phyloP scores from a whole-genome alignment of 75 land plant genomes.

The Chamaecyparis obtusa region DNA sequence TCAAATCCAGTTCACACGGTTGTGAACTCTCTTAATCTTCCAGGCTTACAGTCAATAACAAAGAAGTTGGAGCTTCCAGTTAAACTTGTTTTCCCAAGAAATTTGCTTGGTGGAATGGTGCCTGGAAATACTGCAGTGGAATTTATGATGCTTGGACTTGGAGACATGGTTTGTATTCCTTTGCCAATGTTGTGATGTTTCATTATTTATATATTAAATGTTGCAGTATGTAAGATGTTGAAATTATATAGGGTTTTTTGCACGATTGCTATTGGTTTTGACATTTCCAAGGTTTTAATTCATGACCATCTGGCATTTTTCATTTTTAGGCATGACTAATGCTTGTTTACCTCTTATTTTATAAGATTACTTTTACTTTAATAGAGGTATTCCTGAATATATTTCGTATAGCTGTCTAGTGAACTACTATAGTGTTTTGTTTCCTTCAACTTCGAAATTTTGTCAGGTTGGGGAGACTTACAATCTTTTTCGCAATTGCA shows the following conservation, averaged over 20 bases:
- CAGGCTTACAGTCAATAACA: constrained; percentile 70
- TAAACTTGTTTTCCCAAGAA: constrained; percentile 87
- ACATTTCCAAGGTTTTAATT: background rate
- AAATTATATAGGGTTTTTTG: background rate
- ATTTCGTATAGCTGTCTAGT: background rate
- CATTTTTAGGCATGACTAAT: background rate
- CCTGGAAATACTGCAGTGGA: constrained; percentile 42
- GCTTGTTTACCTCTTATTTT: background rate
- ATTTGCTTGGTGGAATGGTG: constrained; percentile 59
- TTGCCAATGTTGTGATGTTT: background rate
- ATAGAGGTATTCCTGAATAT: background rate
- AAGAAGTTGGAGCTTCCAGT: constrained; percentile 94
- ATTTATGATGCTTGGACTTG: constrained; percentile 95
- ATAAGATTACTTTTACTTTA: background rate
- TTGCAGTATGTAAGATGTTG: background rate
- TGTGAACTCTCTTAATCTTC: constrained; percentile 77
- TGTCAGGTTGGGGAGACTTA: background rate
- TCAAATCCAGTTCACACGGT: constrained; percentile 90
- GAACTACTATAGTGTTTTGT: background rate
- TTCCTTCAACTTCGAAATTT: background rate
- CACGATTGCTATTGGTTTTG: background rate
- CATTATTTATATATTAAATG: background rate
- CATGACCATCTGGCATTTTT: background rate
- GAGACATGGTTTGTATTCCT: constrained; percentile 81
- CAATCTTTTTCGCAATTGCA: background rate